Conservation (phyloP, 257 asterid species). For the Scutellaria minor region DNA sequence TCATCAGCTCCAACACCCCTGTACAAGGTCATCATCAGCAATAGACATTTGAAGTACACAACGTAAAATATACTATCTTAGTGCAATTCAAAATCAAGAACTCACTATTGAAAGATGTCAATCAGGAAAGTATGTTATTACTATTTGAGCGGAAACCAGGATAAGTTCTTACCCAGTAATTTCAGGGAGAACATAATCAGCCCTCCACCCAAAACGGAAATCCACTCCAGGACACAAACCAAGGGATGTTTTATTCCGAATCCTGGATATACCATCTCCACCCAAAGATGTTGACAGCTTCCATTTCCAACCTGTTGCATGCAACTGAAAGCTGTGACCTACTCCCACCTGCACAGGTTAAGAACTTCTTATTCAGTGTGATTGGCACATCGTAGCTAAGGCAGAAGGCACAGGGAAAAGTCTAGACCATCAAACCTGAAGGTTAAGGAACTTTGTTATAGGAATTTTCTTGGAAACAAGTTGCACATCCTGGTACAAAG, state of each 20-base stretch:
- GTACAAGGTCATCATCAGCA: constrained; percentile 33
- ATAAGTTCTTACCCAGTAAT: constrained; percentile 68
- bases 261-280: constrained; percentile 82
- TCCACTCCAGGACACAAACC: constrained; percentile 91
- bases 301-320: constrained; percentile 99
- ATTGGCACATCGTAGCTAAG: constrained; percentile 19
- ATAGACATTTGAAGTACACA: constrained; percentile 1
- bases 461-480: constrained; percentile 96
- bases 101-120: background rate
- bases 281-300: constrained; percentile 84
- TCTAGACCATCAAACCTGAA: constrained; percentile 66
- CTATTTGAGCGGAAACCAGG: constrained; percentile 8
- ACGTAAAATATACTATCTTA: background rate
- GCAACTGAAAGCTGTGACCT: constrained; percentile 91
- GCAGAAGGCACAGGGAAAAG: constrained; percentile 7
- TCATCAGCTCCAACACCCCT: constrained; percentile 86
- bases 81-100: background rate
- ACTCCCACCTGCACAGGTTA: constrained; percentile 76
- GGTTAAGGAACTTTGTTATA: constrained; percentile 78
- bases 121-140: background rate
- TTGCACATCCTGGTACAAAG: constrained; percentile 82
- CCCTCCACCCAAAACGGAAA: constrained; percentile 96
- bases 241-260: constrained; percentile 84
- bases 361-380: background rate
- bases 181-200: constrained; percentile 93